Conservation (phyloP, 2,329 filamentous ascomycete species). For the Triangularia setosa region DNA sequence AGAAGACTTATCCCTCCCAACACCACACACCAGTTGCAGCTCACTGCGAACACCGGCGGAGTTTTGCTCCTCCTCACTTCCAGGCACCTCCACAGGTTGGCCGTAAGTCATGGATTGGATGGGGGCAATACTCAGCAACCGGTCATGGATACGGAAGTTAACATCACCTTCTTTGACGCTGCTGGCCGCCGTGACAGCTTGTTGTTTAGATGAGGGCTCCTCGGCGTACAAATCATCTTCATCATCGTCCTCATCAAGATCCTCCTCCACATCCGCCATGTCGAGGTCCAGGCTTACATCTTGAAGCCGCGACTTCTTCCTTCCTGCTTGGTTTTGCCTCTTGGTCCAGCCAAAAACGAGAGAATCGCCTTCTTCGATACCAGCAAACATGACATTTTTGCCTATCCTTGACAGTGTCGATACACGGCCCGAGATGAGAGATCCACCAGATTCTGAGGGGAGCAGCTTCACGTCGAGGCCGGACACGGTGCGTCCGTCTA, state of each 20-base stretch:
- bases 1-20: constrained; percentile 63
- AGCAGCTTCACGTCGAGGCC: constrained; percentile 72
- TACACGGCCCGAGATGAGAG: constrained; percentile 56
- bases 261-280: constrained; percentile 56
- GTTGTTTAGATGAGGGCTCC: constrained; percentile 40
- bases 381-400: constrained; percentile 71
- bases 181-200: constrained; percentile 35
- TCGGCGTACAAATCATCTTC: constrained; percentile 63
- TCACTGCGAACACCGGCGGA: constrained; percentile 49
- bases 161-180: constrained; percentile 58
- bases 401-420: constrained; percentile 69
- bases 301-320: constrained; percentile 57
- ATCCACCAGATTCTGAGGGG: constrained; percentile 57
- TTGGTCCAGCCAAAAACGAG: constrained; percentile 75
- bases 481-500: constrained; percentile 89
- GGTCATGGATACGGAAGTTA: constrained; percentile 72
- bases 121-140: constrained; percentile 72
- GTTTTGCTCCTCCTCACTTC: constrained; percentile 43
- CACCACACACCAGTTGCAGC: constrained; percentile 56
- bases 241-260: constrained; percentile 35
- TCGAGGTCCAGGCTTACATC: constrained; percentile 54
- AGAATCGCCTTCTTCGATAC: constrained; percentile 80
- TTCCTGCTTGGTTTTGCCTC: constrained; percentile 57
- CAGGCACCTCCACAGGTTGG: constrained; percentile 42
- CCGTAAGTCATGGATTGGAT: constrained; percentile 73